Conservation (phyloP, 768 basidiomycete species). For the Mycena sanguinolenta region DNA sequence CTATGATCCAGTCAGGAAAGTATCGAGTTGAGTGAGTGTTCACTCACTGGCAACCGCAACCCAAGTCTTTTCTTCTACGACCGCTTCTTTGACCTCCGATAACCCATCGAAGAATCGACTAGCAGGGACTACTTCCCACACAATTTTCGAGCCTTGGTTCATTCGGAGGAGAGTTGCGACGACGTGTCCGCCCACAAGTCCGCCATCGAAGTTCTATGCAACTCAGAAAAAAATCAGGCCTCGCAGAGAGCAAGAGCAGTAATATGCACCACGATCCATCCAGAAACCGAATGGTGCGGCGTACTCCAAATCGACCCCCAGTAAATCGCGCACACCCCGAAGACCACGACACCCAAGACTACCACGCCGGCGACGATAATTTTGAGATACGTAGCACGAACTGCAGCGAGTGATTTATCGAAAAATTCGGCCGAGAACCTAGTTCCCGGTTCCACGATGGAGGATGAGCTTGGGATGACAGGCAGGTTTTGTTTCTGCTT, state of each 20-base stretch:
- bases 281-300: conserved; percentile 54
- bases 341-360: conserved; percentile 58
- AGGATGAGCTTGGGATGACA: background rate
- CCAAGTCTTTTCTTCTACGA: conserved; percentile 69
- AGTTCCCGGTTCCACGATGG: background rate
- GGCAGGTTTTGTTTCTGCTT: background rate
- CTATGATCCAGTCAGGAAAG: conserved; percentile 39
- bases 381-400: conserved; percentile 61
- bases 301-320: conserved; percentile 67
- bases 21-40: background rate
- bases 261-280: conserved; percentile 69
- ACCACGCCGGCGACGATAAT: conserved; percentile 53
- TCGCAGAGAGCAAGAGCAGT: background rate
- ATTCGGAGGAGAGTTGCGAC: conserved; percentile 51
- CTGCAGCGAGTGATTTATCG: conserved; percentile 42
- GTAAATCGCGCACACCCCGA: conserved; percentile 67
- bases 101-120: conserved; percentile 60
- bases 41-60: conserved; percentile 65
- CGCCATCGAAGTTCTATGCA: conserved; percentile 72
- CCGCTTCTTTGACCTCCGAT: conserved; percentile 55
- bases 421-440: conserved; percentile 45
- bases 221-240: too few relatives aligned
- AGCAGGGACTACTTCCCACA: conserved; percentile 61
- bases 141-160: conserved; percentile 50
- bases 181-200: conserved; percentile 62